These are phyloP conservation scores for Xylaria sp. DNA, from an alignment of 2,329 filamentous ascomycete genomes.

Conservation along the genomic window DNA sequence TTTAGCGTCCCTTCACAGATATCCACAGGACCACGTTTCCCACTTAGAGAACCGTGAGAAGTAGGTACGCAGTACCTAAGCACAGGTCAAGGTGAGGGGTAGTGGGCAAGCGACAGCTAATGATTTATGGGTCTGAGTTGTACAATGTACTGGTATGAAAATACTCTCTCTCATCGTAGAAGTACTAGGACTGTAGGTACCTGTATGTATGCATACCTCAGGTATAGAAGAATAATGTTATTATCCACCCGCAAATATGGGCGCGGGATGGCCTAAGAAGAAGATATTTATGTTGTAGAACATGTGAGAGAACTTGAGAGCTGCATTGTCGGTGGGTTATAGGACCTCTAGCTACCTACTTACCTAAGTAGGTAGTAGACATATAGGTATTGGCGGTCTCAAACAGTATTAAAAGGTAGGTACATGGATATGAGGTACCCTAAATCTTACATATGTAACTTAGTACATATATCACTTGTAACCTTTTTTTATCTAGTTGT, in stretches of 20 bases:
- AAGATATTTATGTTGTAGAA: neutral
- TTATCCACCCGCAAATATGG: neutral
- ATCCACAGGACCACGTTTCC: conserved; percentile 12
- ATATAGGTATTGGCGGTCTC: too few species aligned
- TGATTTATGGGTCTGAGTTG: neutral
- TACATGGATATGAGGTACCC: too few species aligned
- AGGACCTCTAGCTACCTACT: too few species aligned
- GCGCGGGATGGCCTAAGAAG: conserved; percentile 20
- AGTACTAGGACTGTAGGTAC: neutral
- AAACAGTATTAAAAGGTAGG: too few species aligned
- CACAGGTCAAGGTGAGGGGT: conserved; percentile 28
- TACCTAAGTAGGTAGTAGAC: too few species aligned
- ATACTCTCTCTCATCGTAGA: neutral
- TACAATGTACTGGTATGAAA: neutral
- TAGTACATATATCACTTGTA: too few species aligned
- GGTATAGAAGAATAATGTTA: neutral
- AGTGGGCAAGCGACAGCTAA: conserved; percentile 8
- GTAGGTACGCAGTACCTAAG: neutral
- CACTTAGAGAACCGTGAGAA: neutral
- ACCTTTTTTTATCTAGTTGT: too few species aligned
- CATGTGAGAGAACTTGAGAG: conserved; percentile 1
- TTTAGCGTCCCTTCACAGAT: conserved; percentile 44
- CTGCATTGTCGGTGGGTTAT: neutral
- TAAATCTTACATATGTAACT: too few species aligned
- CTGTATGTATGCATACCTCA: neutral